These are phyloP conservation scores for Aristolochia californica DNA, from an alignment of 164 flowering plant species.

Conservation along the genomic window DNA sequence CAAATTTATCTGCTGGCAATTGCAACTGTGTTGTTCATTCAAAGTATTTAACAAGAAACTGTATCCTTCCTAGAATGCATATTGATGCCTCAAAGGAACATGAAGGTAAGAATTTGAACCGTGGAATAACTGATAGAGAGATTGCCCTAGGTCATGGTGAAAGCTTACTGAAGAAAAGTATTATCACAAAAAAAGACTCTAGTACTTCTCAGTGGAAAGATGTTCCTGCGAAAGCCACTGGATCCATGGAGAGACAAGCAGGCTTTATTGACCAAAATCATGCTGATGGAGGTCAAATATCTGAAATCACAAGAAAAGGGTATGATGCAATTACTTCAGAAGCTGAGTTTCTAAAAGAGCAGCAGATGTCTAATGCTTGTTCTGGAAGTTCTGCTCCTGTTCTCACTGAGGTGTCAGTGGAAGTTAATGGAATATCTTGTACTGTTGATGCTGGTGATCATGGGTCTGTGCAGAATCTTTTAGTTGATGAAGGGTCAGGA, in stretches of 20 bases:
- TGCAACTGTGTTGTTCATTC: conserved; percentile 22
- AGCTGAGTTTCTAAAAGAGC: conserved; percentile 29
- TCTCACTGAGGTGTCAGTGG: conserved; percentile 37
- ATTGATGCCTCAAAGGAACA: conserved; percentile 14
- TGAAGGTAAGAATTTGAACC: conserved; percentile 5
- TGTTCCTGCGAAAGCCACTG: conserved; percentile 32
- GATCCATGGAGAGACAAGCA: conserved; percentile 12
- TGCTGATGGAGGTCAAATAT: conserved; percentile 13
- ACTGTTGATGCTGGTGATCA: conserved; percentile 23
- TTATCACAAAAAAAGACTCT: neutral
- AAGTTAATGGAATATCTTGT: conserved; percentile 32
- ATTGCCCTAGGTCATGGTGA: conserved; percentile 8
- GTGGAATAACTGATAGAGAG: conserved; percentile 1
- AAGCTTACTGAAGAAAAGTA: conserved; percentile 9
- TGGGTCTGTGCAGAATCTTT: conserved; percentile 11
- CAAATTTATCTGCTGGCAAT: conserved; percentile 11
- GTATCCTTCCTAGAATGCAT: conserved; percentile 10
- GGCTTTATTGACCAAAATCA: conserved; percentile 8
- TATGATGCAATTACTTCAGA: conserved; percentile 10
- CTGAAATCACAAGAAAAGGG: conserved; percentile 20
- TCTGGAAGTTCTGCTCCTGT: conserved; percentile 52
- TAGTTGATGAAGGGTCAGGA: conserved; percentile 51
- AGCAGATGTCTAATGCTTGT: conserved; percentile 41
- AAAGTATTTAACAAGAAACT: conserved; percentile 16
- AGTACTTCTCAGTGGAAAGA: conserved; percentile 42